A percentile compares a stretch with the other conserved stretches of the same genome.
These are phyloP conservation scores for Medicago truncatula DNA, from an alignment of 306 rosid species.

Conservation along the genomic window DNA sequence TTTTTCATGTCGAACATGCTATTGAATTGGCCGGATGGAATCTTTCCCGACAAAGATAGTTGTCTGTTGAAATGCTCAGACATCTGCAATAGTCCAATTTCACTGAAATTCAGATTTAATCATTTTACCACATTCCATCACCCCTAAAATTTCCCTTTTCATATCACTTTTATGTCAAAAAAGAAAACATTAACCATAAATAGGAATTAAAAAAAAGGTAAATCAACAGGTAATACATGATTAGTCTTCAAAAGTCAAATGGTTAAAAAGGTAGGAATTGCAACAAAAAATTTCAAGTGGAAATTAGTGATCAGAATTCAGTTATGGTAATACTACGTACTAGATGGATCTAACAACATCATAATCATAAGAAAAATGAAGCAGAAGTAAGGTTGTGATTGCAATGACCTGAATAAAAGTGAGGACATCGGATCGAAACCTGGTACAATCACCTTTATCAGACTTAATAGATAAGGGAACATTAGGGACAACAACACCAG, in stretches of 20 bases:
- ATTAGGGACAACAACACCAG: slow-evolving; percentile 58
- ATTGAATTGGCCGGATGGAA: slow-evolving; percentile 84
- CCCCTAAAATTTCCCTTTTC: neutral
- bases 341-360: neutral
- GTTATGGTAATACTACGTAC: neutral
- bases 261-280: neutral
- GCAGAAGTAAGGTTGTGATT: neutral
- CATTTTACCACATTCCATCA: neutral
- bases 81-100: slow-evolving; percentile 65
- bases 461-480: slow-evolving; percentile 76
- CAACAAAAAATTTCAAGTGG: neutral
- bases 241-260: slow-evolving; percentile 14
- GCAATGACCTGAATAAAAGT: slow-evolving; percentile 63
- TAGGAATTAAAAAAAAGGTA: neutral
- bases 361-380: neutral
- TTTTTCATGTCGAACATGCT: slow-evolving; percentile 69
- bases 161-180: neutral
- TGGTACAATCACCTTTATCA: slow-evolving; percentile 84
- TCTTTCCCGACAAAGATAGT: slow-evolving; percentile 69
- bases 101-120: slow-evolving; percentile 33
- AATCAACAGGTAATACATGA: neutral
- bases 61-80: slow-evolving; percentile 78
- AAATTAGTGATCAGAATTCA: slow-evolving; percentile 21
- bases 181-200: neutral
- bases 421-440: slow-evolving; percentile 79